Base-by-base conservation (phyloP, 345 rosid genomes). In the Linum tenue region DNA sequence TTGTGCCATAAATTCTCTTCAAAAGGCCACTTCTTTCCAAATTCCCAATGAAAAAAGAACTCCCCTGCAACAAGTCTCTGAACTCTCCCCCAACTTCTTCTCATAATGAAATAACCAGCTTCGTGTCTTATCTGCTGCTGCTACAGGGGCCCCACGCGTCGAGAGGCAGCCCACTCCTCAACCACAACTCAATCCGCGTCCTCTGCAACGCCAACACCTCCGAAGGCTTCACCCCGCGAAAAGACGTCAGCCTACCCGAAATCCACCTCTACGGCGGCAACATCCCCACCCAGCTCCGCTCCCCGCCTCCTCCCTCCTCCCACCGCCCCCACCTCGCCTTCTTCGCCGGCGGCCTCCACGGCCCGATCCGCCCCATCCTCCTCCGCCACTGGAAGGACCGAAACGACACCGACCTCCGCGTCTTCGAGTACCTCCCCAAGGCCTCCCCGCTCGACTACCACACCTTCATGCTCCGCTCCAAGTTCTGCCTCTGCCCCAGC, bases 191-290 rank as follows among this genome's bases (percentile, higher is more conserved):
- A 22, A 90, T 90, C 58, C 74, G 97, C 50, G 97, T 77, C n/a
- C 66, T 92, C 22, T 92, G 98, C 77, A 92, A 92, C 63, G 98
- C 98, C 75, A 90, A 92, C 77, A 71, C 85, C 17, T 92, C 98
- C 62, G 97, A 92, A 79, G 96, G 96, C 48, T 92, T 92, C 75
- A 83, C 78, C 67, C 94, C 94, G 3, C 70, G 16, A 51, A 90
- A 84, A 55, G 97, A 92, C 63, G 98, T 78, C 14, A 81, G 85
- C 77, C 78, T 88, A 7, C 97, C 97, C 0, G 96, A 92, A 77
- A 85, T 92, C 53, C 68, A 50, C 76, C 91, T 92, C 76, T 39
- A 53, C 2, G 76, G 79, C 1, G 94, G 97, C 67, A 60, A 69
- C 5, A 64, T 88, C 3, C 55, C 80, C 37, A 79, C 77, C 22